Base-by-base conservation (phyloP, 148 eudicot genomes). In the Camellia granthamiana region DNA sequence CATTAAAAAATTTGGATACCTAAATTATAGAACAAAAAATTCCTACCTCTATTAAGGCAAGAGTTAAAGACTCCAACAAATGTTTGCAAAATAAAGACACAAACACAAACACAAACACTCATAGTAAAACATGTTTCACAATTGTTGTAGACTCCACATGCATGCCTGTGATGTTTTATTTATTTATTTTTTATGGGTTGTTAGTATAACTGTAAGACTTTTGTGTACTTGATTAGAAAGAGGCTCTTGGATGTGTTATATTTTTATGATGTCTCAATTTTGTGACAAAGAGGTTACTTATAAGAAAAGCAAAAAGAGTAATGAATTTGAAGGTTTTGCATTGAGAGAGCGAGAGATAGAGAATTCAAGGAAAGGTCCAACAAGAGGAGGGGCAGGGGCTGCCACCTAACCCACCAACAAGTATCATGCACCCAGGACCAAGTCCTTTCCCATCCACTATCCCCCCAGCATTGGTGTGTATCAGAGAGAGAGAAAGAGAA, bases 331-430 rank as follows among this genome's bases (percentile, higher is more conserved):
- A 11, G 44, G 38, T 38, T 60, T 41, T 44, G n/a, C 47, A 12
- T 19, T 38, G 77, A 14, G 59, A 16, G 67, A 13, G 67, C 46
- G 69, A 10, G 76, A 18, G 63, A 42, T 55, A 64, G 84, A 71
- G 81, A 86, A 86, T 87, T 90, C 89, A 81, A 84, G 85, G 84
- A 77, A 84, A 81, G 89, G 89, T 82, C 93, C 91, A 46, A 82
- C 60, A 79, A 77, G 83, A 30, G 38, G 38, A 30, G 88, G 93
- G 90, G 85, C 93, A 91, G 91, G 79, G 88, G 75, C 76, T 92
- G 98, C 89, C 81, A 91, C 92, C 94, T 82, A 90, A 90, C 92
- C 92, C 90, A 88, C 98, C 92, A 90, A 91, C 97, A 94, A 2
- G 78, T 82, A 90, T 87, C 91, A 88, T 94, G 98, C 88, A 88